Conservation (phyloP, 2,329 filamentous ascomycete species). For the Cladosporium sp. region DNA sequence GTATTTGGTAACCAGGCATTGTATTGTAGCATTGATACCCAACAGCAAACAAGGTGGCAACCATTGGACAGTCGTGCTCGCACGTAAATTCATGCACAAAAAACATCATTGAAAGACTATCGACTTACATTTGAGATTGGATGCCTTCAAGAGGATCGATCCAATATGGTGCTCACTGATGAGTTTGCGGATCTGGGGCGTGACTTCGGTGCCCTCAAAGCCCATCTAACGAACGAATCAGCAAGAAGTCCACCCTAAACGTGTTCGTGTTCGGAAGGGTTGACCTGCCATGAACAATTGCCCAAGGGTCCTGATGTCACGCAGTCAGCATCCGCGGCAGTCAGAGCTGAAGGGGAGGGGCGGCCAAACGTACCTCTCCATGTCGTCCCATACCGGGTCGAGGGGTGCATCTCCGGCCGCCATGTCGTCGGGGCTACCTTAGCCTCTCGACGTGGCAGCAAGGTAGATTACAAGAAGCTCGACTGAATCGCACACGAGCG, state of each 20-base stretch:
- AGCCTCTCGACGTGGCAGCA: constrained; percentile 3
- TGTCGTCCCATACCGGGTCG: constrained; percentile 66
- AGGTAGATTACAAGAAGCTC: neutral
- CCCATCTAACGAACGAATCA: constrained; percentile 62
- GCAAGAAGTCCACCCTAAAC: constrained; percentile 19
- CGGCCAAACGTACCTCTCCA: constrained; percentile 64
- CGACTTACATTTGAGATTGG: constrained; percentile 73
- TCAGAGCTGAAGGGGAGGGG: neutral
- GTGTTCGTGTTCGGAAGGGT: constrained; percentile 12
- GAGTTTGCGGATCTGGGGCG: constrained; percentile 75
- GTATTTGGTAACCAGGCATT: neutral
- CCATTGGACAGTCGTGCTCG: neutral
- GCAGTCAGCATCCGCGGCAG: constrained; percentile 25
- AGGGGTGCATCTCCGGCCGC: constrained; percentile 44
- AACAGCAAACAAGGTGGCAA: neutral
- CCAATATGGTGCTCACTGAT: constrained; percentile 86
- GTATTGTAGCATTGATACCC: neutral
- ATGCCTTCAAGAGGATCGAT: constrained; percentile 79
- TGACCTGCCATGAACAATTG: constrained; percentile 39
- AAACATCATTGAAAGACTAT: neutral
- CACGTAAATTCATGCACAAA: neutral
- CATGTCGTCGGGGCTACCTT: constrained; percentile 56
- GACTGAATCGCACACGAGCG: neutral
- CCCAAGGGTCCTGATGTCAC: constrained; percentile 43
- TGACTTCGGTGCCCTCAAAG: constrained; percentile 82